These are phyloP conservation scores for Iberis pinnata DNA, from an alignment of 345 rosid species.

Conservation along the genomic window DNA sequence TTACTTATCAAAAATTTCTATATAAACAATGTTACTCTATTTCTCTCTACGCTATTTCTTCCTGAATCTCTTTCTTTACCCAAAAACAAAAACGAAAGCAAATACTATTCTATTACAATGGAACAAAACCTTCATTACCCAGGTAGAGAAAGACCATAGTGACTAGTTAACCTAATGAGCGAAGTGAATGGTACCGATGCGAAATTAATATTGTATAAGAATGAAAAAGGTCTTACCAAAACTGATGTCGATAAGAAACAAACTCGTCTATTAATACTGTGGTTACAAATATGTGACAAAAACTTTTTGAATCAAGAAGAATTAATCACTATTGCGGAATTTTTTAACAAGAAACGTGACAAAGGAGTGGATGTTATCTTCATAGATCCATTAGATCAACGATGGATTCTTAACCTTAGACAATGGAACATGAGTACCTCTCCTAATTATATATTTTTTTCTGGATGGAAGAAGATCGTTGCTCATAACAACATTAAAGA, in stretches of 20 bases:
- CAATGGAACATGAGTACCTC: constrained; percentile 5
- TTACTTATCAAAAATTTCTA: too few relatives aligned
- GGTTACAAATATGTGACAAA: neutral
- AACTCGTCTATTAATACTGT: constrained; percentile 7
- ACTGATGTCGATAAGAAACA: neutral
- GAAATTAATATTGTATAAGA: neutral
- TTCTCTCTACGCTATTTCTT: too few relatives aligned
- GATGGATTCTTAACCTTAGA: constrained; percentile 4
- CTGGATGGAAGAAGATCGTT: neutral
- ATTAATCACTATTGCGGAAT: neutral
- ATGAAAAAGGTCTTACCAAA: neutral
- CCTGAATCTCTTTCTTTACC: too few relatives aligned
- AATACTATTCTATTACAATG: too few relatives aligned
- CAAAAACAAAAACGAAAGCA: too few relatives aligned
- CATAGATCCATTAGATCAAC: neutral
- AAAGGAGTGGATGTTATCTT: constrained; percentile 10
- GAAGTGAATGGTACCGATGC: neutral
- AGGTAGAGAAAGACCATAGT: constrained; percentile 4
- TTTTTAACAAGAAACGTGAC: fast-evolving
- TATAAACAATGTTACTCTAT: too few relatives aligned
- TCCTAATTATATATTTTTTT: neutral
- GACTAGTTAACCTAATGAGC: constrained; percentile 8
- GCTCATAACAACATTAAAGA: fast-evolving
- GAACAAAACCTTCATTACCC: too few relatives aligned
- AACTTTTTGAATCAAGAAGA: constrained; percentile 5